These are phyloP conservation scores for Anaeromyces robustus DNA, from an alignment of 192 early-diverging fungal genomes.

Conservation along the genomic window DNA sequence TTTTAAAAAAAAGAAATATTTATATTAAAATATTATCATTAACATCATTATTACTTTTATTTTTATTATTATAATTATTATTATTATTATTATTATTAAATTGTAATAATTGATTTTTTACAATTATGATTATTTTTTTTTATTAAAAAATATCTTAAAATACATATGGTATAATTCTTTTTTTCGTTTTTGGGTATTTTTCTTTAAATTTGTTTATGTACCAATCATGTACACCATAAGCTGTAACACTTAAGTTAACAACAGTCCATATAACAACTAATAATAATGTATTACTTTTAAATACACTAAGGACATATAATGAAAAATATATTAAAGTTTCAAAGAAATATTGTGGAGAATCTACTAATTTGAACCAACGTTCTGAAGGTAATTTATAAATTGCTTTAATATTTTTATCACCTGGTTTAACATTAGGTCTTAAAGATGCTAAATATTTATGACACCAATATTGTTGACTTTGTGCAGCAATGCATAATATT, in stretches of 20 bases:
- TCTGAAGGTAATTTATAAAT: neutral
- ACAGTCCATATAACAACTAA: neutral
- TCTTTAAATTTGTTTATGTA: neutral
- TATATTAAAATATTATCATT: too few species aligned
- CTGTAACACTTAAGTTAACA: neutral
- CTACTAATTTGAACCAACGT: conserved; percentile 1
- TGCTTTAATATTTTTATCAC: neutral
- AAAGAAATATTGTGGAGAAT: conserved; percentile 6
- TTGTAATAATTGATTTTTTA: too few species aligned
- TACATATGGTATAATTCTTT: neutral
- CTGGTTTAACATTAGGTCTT: neutral
- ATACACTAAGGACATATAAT: neutral
- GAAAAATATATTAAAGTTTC: conserved; percentile 3
- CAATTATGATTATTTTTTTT: too few species aligned
- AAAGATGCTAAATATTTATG: conserved; percentile 6
- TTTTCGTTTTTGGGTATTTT: neutral
- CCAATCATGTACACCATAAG: neutral
- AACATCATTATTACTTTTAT: too few species aligned
- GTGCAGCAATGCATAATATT: neutral
- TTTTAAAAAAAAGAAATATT: too few species aligned
- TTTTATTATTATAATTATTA: neutral
- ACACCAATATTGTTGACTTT: conserved; percentile 2
- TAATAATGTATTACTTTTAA: neutral
- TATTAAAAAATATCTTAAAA: neutral
- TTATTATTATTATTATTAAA: neutral